Base-by-base conservation (phyloP, 192 early-diverging fungal species). In the Coemansia sp. region DNA sequence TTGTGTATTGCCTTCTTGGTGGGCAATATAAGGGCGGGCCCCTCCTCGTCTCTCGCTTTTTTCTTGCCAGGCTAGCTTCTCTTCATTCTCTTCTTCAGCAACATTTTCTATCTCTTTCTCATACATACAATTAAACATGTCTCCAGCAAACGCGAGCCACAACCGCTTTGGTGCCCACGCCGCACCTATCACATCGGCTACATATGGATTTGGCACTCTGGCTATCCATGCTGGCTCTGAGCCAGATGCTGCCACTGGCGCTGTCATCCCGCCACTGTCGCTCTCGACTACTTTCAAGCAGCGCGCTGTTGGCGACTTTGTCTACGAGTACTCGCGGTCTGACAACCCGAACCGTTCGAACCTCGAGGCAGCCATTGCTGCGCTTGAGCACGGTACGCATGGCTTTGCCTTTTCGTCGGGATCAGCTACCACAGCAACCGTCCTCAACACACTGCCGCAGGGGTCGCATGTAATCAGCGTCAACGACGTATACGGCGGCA, bases 241-340 rank as follows among this genome's bases (percentile, higher is more conserved):
- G 63, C 92, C 94, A 44, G 96, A 99, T 73, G 90, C 93, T 27
- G 75, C 89, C 67, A 98, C 96, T 16, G 96, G 96, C 44, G 97
- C 97, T n/a, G 97, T 99, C 15, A 97, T 99, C 68, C 97, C 97
- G 44, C 87, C 97, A 15, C 86, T 99, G 40, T 94, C 92, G 22
- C 89, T 99, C 61, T 97, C 96, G 10, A 99, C 97, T 38, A 99
- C 97, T 12, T 99, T 96, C 82, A 93, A 93, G 82, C 97, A 99
- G 87, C 82, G 85, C 36, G 87, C 90, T 27, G 95, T 96, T n/a
- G 96, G 96, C 69, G 91, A 93, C 64, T 94, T 95, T 86, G 90
- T 90, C 80, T 94, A 87, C 70, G 92, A 93, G 72, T 95, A 93
- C 85, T 94, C 94, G 57, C 89, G 92, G 70, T 88, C 89, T 38